Evolutionary conservation across 441 rosid genomes (phyloP).

Genomic region (Gossypium schwendimanii): DNA sequence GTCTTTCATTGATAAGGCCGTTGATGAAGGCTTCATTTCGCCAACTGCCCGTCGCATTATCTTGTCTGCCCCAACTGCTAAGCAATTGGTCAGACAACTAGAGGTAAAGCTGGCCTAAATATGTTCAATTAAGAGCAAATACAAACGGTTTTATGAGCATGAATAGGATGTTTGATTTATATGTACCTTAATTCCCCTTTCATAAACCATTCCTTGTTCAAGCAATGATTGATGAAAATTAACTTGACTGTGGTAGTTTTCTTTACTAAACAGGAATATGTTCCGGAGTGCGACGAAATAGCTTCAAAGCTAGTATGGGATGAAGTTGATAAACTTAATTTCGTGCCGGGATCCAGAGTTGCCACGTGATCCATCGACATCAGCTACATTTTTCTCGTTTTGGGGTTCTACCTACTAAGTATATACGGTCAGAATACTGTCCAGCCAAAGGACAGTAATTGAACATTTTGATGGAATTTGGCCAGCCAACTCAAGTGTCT

Average conservation of each 20-base stretch:
- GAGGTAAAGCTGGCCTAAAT: conserved; percentile 36
- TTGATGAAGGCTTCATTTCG: conserved; percentile 87
- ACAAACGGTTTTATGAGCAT: neutral
- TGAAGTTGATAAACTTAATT: conserved; percentile 55
- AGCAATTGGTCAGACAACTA: conserved; percentile 55
- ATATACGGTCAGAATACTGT: conserved; percentile 19
- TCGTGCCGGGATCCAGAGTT: conserved; percentile 51
- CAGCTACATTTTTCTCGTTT: neutral
- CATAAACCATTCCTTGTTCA: neutral
- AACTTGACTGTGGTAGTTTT: neutral
- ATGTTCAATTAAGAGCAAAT: too few species aligned
- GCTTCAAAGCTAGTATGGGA: conserved; percentile 81
- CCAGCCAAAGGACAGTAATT: neutral
- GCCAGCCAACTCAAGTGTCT: neutral
- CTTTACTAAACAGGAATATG: conserved; percentile 46
- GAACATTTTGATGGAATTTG: neutral
- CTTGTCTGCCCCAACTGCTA: conserved; percentile 76
- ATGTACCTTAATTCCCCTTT: too few species aligned
- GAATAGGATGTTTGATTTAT: neutral
- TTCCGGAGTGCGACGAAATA: conserved; percentile 63
- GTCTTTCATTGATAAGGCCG: conserved; percentile 79
- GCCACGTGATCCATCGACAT: conserved; percentile 28
- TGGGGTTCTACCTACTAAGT: conserved; percentile 11
- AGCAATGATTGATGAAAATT: neutral
- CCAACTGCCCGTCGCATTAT: conserved; percentile 78